Base-by-base conservation (phyloP, 2,329 filamentous ascomycete species). In the Colletotrichum caudatum region DNA sequence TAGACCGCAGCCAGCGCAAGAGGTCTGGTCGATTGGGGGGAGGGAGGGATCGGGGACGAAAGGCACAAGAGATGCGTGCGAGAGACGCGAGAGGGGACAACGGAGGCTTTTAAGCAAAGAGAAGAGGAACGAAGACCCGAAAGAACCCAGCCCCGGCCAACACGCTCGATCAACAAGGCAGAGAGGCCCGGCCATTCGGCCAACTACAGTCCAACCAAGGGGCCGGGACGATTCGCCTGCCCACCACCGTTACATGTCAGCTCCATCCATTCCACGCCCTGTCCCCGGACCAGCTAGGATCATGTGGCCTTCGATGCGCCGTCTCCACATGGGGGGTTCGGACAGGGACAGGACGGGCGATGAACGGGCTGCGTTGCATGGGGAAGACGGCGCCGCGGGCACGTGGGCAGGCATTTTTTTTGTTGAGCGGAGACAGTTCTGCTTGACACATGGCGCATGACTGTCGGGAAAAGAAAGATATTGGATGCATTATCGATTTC, bases 351-450 rank as follows among this genome's bases (percentile, higher is more conserved):
- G 23, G 0, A 23, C 12, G 9, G 39, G 56, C 69, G 64, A 54
- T 46, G 46, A 56, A 50, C 54, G 33, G 65, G 53, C 65, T 64
- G 37, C 44, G 63, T 58, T 9, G 14, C n/a, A 53, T 58, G 60
- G 69, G 59, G 69, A 61, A 48, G 33, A 69, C 65, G 69, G 69
- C 60, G 69, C 69, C 65, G 69, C 18, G 23, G 23, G 69, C 69
- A 71, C 65, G 65, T 71, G 69, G 63, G 11, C 44, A n/a, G 33
- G 18, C 8, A 39, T 39, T 56, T 39, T 39, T 39, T 12, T 39
- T 39, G 33, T 29, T 46, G 5, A 7, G 58, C 65, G 50, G 50
- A 67, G 50, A n/a, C 14, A 20, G n/a, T 20, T 14, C 5, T 35
- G 35, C n/a, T n/a, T 26, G 5, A 2, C 3, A 9, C 7, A 54